Evolutionary conservation across 192 early-diverging fungal genomes (phyloP).

Genomic region (Phlyctochytrium bullatum): DNA sequence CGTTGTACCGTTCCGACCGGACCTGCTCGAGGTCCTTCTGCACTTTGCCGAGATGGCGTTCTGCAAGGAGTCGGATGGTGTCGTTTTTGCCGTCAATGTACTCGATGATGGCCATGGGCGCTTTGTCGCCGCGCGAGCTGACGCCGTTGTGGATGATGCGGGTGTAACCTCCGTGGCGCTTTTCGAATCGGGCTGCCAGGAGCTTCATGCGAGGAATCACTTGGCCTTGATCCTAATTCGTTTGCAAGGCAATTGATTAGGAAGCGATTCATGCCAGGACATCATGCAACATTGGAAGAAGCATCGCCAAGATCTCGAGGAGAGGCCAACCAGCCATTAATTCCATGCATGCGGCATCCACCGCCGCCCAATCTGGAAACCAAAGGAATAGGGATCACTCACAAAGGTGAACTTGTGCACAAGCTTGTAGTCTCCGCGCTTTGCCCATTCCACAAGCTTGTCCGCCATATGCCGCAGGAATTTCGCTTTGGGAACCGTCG

Average conservation of each 20-base stretch:
- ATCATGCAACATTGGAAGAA: too few relatives aligned
- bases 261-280: too few relatives aligned
- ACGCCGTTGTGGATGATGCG: conserved; percentile 77
- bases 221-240: conserved; percentile 65
- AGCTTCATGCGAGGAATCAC: conserved; percentile 80
- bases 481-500: conserved; percentile 91
- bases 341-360: too few relatives aligned
- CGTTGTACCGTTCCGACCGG: conserved; percentile 30
- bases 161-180: conserved; percentile 82
- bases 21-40: conserved; percentile 29
- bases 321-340: too few relatives aligned
- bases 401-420: too few relatives aligned
- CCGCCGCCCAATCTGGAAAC: too few relatives aligned
- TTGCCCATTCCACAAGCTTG: conserved; percentile 71
- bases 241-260: neutral
- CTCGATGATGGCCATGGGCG: conserved; percentile 88
- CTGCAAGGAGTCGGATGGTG: conserved; percentile 37
- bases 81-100: conserved; percentile 84
- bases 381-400: too few relatives aligned
- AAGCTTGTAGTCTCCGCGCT: too few relatives aligned
- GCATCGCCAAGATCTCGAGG: too few relatives aligned
- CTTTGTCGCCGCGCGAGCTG: conserved; percentile 68
- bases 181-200: conserved; percentile 78
- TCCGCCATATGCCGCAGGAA: conserved; percentile 83
- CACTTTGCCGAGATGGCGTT: conserved; percentile 22